These are phyloP conservation scores for Cicer bijugum DNA, from an alignment of 306 rosid species.

Conservation along the genomic window DNA sequence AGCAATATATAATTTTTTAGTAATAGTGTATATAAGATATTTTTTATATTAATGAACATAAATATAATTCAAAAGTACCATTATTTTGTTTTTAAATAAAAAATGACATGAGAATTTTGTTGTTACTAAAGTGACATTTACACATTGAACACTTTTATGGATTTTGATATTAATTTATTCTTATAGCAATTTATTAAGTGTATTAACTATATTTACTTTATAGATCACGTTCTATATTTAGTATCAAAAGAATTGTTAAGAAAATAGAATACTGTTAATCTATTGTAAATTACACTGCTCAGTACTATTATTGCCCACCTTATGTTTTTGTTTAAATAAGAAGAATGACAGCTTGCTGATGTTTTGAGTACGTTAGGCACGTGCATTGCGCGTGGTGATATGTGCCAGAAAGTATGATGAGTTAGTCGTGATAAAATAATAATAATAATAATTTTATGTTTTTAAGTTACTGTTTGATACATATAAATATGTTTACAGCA, in stretches of 20 bases:
- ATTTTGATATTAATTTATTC: not conserved
- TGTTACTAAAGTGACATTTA: too few relatives aligned
- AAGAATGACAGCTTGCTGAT: slow-evolving; percentile 7
- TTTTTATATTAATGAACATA: too few relatives aligned
- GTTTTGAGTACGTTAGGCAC: slow-evolving; percentile 42
- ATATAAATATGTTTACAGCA: slow-evolving; percentile 55
- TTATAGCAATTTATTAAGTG: not conserved
- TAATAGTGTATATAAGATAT: too few relatives aligned
- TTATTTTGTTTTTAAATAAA: too few relatives aligned
- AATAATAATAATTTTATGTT: slow-evolving; percentile 19
- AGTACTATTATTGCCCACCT: not conserved
- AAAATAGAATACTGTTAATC: too few relatives aligned
- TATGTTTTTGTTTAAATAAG: not conserved
- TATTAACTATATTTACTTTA: not conserved
- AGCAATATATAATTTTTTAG: too few relatives aligned
- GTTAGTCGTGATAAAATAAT: slow-evolving; percentile 31
- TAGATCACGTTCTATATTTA: not conserved
- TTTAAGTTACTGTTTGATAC: slow-evolving; percentile 25
- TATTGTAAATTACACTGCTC: too few relatives aligned
- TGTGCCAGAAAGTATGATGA: slow-evolving; percentile 42
- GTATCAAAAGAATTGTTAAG: not conserved
- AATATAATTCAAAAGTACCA: too few relatives aligned
- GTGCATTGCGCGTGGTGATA: slow-evolving; percentile 47
- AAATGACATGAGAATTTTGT: too few relatives aligned
- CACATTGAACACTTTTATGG: too few relatives aligned